phyloP scores from a whole-genome alignment of 1,139 yeast species.

The Geotrichum cucujoidarum region DNA sequence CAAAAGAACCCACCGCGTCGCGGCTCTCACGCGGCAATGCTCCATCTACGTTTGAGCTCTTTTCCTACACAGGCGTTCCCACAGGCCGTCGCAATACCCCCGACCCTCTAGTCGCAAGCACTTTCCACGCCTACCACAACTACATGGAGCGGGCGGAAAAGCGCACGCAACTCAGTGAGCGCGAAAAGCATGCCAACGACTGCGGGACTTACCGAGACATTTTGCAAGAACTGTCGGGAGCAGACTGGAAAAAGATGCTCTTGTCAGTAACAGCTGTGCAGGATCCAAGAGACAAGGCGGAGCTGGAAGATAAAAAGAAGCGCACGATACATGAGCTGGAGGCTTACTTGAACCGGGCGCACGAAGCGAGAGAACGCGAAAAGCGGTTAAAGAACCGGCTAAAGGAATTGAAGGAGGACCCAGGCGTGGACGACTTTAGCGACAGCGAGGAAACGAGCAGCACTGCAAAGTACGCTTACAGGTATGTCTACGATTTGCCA shows the following conservation, averaged over 20 bases:
- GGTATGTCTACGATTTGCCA: constrained; percentile 12
- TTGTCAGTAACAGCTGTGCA: constrained; percentile 52
- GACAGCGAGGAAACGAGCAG: constrained; percentile 2
- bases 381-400: constrained; percentile 2
- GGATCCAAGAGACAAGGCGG: constrained; percentile 45
- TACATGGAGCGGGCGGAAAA: constrained; percentile 65
- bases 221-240: constrained; percentile 44
- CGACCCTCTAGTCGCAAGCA: constrained; percentile 13
- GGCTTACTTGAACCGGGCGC: constrained; percentile 43
- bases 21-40: not conserved
- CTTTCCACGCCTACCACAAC: constrained; percentile 45
- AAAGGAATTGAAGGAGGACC: constrained; percentile 9
- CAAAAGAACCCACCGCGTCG: too few relatives aligned
- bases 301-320: constrained; percentile 46
- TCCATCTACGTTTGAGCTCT: constrained; percentile 12
- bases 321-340: constrained; percentile 51
- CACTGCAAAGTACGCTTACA: constrained; percentile 1
- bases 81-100: constrained; percentile 18
- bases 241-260: constrained; percentile 53
- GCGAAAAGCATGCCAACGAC: constrained; percentile 47
- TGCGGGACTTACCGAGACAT: constrained; percentile 48
- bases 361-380: constrained; percentile 6
- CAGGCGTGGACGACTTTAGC: constrained; percentile 15
- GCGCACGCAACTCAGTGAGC: constrained; percentile 55
- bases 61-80: constrained; percentile 13